Conservation (phyloP, 1,284 basidiomycete genomes). For the Wallemia ichthyophaga region DNA sequence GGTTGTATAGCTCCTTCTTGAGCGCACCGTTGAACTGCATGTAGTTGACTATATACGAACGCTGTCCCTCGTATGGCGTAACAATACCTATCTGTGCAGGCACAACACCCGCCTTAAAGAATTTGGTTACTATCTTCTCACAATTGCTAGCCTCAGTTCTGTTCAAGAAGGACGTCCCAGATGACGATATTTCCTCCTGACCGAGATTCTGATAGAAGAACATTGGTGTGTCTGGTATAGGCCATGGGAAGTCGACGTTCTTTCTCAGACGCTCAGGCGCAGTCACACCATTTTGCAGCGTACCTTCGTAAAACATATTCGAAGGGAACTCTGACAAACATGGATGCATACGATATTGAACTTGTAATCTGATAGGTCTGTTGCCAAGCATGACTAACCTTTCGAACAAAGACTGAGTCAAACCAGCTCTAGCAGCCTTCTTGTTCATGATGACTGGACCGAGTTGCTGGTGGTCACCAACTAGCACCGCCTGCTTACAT, state of each 20-base stretch:
- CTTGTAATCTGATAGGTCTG: slow-evolving; percentile 86
- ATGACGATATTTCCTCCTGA: slow-evolving; percentile 94
- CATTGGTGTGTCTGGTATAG: slow-evolving; percentile 90
- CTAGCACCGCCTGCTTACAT: slow-evolving; percentile 92
- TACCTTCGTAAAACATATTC: slow-evolving; percentile 99
- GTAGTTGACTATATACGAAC: slow-evolving; percentile 95
- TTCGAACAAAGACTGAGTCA: slow-evolving; percentile 93
- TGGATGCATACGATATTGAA: slow-evolving; percentile 99
- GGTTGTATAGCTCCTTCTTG: slow-evolving; percentile 97
- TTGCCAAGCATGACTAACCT: slow-evolving; percentile 83
- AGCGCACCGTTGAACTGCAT: slow-evolving; percentile 97
- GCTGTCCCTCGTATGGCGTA: slow-evolving; percentile 94
- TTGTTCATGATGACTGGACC: slow-evolving; percentile 98
- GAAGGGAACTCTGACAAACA: slow-evolving; percentile 96
- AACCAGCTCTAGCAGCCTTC: slow-evolving; percentile 86
- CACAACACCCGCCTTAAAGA: slow-evolving; percentile 93
- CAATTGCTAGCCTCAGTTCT: slow-evolving; percentile 95
- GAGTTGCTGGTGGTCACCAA: slow-evolving; percentile 66
- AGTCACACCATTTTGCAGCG: slow-evolving; percentile 93
- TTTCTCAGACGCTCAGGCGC: slow-evolving; percentile 87
- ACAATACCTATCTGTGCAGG: slow-evolving; percentile 92
- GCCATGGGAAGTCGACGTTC: slow-evolving; percentile 98
- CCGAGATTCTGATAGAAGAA: slow-evolving; percentile 99
- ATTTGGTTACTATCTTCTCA: slow-evolving; percentile 97
- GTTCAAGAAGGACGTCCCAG: slow-evolving; percentile 94